A percentile compares a stretch with the other conserved stretches of the same genome.
Evolutionary conservation across 2,329 filamentous ascomycete genomes (phyloP).

Genomic region (Akanthomyces uredinophilus): DNA sequence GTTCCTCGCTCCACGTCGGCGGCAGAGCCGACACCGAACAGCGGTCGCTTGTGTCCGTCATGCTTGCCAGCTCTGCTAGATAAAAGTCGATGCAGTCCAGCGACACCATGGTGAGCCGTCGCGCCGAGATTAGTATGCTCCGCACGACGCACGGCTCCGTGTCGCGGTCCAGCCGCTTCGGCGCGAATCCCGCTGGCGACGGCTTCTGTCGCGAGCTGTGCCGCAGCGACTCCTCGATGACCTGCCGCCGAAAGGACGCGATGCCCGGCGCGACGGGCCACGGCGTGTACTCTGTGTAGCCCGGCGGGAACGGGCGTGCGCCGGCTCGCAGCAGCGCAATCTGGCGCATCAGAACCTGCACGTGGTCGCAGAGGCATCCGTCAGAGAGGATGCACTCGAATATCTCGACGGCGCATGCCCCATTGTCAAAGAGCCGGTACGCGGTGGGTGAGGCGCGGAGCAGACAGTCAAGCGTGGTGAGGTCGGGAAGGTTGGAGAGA

Average conservation of each 20-base stretch:
- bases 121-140: slow-evolving; percentile 6
- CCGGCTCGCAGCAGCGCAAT: background rate
- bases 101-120: background rate
- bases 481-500: background rate
- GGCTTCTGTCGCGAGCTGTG: slow-evolving; percentile 1
- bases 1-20: slow-evolving; percentile 8
- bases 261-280: slow-evolving; percentile 1
- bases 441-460: slow-evolving; percentile 1
- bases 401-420: background rate
- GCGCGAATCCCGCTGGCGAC: background rate
- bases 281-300: slow-evolving; percentile 10
- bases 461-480: background rate
- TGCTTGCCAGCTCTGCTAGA: background rate
- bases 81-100: background rate
- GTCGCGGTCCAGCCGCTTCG: background rate
- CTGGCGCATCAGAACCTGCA: slow-evolving; percentile 9
- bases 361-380: background rate
- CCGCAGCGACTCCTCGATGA: slow-evolving; percentile 7
- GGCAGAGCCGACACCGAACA: background rate
- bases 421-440: slow-evolving; percentile 2
- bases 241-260: slow-evolving; percentile 2
- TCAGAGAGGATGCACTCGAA: background rate
- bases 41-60: background rate
- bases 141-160: background rate
- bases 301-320: slow-evolving; percentile 5